phyloP scores from a whole-genome alignment of 2,329 filamentous ascomycete genomes.

The Ceratocystis lukuohia region DNA sequence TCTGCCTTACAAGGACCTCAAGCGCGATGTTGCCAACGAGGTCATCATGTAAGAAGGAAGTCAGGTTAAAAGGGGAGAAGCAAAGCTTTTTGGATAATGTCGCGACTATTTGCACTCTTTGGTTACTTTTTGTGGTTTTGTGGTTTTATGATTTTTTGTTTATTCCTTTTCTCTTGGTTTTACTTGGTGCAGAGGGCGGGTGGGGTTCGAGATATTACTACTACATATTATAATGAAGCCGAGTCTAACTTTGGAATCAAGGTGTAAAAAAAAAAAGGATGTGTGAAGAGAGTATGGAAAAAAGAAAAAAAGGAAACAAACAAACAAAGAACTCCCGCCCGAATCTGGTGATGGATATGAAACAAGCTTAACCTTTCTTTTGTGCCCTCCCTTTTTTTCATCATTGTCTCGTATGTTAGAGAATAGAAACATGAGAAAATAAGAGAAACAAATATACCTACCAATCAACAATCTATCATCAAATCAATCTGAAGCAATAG shows the following conservation, averaged over 20 bases:
- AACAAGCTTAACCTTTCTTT: constrained; percentile 5
- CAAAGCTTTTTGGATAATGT: not conserved
- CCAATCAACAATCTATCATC: not conserved
- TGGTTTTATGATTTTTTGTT: not conserved
- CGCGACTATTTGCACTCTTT: not conserved
- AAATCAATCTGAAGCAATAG: not conserved
- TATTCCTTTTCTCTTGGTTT: not conserved
- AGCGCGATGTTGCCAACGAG: constrained; percentile 78
- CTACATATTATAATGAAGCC: constrained; percentile 7
- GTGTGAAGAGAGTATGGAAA: not conserved
- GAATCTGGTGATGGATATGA: constrained; percentile 1
- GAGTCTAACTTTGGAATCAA: not conserved
- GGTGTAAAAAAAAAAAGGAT: no score
- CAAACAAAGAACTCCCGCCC: not conserved
- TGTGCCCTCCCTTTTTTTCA: not conserved
- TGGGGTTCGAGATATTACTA: constrained; percentile 2
- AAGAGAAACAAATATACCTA: not conserved
- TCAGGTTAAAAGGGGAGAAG: not conserved
- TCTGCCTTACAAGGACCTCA: constrained; percentile 94
- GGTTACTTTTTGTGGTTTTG: constrained; percentile 2
- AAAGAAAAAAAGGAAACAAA: not conserved
- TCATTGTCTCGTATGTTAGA: not conserved
- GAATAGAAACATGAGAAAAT: not conserved
- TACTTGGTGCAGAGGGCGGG: not conserved
- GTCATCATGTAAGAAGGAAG: constrained; percentile 70